Conservation (phyloP, 2,329 filamentous ascomycete genomes). For the Diplodia seriata region DNA sequence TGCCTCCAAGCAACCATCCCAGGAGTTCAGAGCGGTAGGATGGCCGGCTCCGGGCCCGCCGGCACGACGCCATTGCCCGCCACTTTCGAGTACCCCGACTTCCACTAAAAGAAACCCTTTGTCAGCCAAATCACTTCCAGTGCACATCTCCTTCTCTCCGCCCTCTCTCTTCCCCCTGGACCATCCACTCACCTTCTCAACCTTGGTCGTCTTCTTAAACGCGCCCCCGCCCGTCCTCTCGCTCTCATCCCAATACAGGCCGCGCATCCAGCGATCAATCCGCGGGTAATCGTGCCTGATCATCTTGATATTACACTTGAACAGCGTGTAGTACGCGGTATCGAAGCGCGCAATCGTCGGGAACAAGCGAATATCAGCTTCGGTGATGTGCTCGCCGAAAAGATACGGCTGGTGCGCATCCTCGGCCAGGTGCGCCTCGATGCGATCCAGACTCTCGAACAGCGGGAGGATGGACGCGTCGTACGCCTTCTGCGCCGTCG, state of each 20-base stretch:
- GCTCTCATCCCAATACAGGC: constrained; percentile 51
- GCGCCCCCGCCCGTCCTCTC: constrained; percentile 40
- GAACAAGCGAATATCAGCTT: constrained; percentile 78
- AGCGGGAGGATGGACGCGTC: constrained; percentile 73
- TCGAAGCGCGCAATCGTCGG: constrained; percentile 53
- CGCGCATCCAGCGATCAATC: constrained; percentile 55
- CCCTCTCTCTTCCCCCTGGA: too few species aligned
- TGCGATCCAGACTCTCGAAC: constrained; percentile 77
- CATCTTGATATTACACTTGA: constrained; percentile 73
- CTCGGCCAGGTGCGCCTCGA: constrained; percentile 72
- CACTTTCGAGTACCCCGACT: constrained; percentile 41
- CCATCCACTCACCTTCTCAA: constrained; percentile 37
- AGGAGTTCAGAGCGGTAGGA: constrained; percentile 32
- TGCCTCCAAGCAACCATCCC: too few species aligned
- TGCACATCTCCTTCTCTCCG: too few species aligned
- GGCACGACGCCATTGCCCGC: constrained; percentile 39
- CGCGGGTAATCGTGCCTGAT: constrained; percentile 66
- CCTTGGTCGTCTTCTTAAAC: constrained; percentile 42
- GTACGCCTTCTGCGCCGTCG: constrained; percentile 82
- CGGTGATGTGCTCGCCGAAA: constrained; percentile 77
- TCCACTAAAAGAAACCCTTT: too few species aligned
- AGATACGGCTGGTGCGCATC: constrained; percentile 65
- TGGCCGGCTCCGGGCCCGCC: constrained; percentile 37
- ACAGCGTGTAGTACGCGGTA: constrained; percentile 73
- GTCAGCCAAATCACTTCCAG: too few species aligned